Evolutionary conservation across 192 early-diverging fungal genomes (phyloP).

Genomic region (Coemansia javaensis): DNA sequence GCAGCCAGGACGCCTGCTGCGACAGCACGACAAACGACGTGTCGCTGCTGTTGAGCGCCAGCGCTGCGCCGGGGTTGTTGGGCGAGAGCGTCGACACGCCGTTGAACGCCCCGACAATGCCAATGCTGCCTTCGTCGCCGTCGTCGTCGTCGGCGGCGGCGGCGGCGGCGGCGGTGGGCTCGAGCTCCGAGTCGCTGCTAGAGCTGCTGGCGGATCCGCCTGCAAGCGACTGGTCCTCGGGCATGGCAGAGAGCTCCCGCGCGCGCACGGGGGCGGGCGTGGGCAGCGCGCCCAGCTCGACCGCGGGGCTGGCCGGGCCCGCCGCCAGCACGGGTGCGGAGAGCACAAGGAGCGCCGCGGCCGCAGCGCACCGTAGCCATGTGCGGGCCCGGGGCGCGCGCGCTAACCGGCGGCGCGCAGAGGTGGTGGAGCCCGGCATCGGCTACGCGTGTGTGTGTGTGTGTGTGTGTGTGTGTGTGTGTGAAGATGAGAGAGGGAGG

Average conservation of each 20-base stretch:
- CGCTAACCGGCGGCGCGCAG: too few species aligned
- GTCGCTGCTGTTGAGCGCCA: slow-evolving; percentile 23
- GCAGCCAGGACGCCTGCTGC: slow-evolving; percentile 20
- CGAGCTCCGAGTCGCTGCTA: not conserved
- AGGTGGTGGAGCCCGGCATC: too few species aligned
- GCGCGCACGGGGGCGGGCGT: not conserved
- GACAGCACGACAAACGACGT: slow-evolving; percentile 40
- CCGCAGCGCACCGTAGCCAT: slow-evolving; percentile 18
- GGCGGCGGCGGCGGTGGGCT: too few species aligned
- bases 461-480: too few species aligned
- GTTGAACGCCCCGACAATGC: slow-evolving; percentile 48
- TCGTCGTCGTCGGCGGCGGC: not conserved
- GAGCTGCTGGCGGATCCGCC: not conserved
- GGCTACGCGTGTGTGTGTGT: slow-evolving; percentile 7
- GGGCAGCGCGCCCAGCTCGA: not conserved
- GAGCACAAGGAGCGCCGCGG: slow-evolving; percentile 14
- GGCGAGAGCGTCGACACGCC: slow-evolving; percentile 43
- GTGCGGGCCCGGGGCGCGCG: not conserved
- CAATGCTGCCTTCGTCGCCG: slow-evolving; percentile 36
- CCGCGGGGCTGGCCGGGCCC: slow-evolving; percentile 4
- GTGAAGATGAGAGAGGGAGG: too few species aligned
- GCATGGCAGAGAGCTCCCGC: not conserved
- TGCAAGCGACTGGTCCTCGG: not conserved
- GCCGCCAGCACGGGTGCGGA: slow-evolving; percentile 24
- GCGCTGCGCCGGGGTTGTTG: slow-evolving; percentile 14